These are phyloP conservation scores for Phytophthora multivora DNA, from an alignment of 352 stramenopile genomes.

Conservation along the genomic window DNA sequence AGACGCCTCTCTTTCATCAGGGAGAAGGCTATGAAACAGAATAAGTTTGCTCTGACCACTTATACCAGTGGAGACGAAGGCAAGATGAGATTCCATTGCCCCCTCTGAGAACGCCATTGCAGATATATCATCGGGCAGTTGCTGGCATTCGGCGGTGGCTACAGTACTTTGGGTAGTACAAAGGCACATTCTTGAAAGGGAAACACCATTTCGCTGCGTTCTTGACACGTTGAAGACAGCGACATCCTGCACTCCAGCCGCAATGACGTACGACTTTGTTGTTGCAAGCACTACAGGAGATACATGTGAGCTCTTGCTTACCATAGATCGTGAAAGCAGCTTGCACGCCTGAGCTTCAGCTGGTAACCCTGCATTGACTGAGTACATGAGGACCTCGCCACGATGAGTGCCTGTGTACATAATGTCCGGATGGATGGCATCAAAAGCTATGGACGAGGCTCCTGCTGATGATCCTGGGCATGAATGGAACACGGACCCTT, in stretches of 20 bases:
- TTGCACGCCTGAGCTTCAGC: slow-evolving; percentile 8
- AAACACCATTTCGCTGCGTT: slow-evolving; percentile 1
- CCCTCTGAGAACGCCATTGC: slow-evolving; percentile 41
- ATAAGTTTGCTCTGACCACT: slow-evolving; percentile 7
- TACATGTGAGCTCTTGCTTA: slow-evolving; percentile 1
- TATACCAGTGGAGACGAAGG: slow-evolving; percentile 4
- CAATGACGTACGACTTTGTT: slow-evolving; percentile 30
- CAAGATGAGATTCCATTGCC: slow-evolving; percentile 23
- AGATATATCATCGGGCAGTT: too few species aligned
- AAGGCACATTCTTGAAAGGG: slow-evolving; percentile 16
- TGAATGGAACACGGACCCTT: slow-evolving; percentile 31
- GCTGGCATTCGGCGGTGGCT: too few species aligned
- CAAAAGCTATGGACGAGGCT: slow-evolving; percentile 52
- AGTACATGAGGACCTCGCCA: slow-evolving; percentile 56
- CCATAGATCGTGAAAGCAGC: slow-evolving; percentile 17
- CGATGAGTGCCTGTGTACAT: slow-evolving; percentile 49
- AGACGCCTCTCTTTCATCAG: slow-evolving; percentile 13
- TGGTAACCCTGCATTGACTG: slow-evolving; percentile 9
- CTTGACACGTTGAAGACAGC: slow-evolving; percentile 32
- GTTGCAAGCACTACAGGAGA: slow-evolving; percentile 7
- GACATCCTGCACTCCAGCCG: slow-evolving; percentile 13
- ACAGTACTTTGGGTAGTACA: too few species aligned
- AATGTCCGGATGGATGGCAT: slow-evolving; percentile 40
- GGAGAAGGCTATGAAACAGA: slow-evolving; percentile 46
- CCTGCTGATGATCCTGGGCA: slow-evolving; percentile 46